phyloP scores from a whole-genome alignment of 345 rosid genomes.

The Gossypium stocksii region DNA sequence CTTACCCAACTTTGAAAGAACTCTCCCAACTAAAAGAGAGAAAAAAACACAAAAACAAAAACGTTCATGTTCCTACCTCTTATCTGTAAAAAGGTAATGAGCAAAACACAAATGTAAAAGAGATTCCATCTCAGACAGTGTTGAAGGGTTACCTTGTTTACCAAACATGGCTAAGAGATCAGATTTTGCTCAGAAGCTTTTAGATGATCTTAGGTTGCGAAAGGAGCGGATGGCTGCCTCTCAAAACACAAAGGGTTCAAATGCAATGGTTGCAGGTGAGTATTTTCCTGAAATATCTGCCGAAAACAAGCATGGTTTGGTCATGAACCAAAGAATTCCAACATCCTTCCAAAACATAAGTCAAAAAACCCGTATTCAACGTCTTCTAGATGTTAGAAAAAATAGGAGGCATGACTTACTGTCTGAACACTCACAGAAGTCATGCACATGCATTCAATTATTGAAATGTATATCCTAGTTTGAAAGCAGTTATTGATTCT shows the following conservation, averaged over 20 bases:
- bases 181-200: slow-evolving; percentile 89
- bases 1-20: slow-evolving; percentile 78
- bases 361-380: not conserved
- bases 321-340: not conserved
- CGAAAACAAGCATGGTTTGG: not conserved
- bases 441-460: slow-evolving; percentile 5
- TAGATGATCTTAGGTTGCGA: slow-evolving; percentile 78
- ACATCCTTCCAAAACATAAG: not conserved
- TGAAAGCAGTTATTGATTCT: not conserved
- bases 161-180: slow-evolving; percentile 68
- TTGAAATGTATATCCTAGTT: no score
- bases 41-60: not conserved
- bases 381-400: slow-evolving; percentile 16
- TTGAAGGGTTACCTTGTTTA: slow-evolving; percentile 11
- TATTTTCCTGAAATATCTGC: slow-evolving; percentile 11
- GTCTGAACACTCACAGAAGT: not conserved
- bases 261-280: slow-evolving; percentile 37
- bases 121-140: slow-evolving; percentile 14
- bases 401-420: not conserved
- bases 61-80: slow-evolving; percentile 9
- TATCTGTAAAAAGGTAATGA: not conserved
- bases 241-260: slow-evolving; percentile 39
- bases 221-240: slow-evolving; percentile 66
- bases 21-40: slow-evolving; percentile 47
- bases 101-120: slow-evolving; percentile 18